phyloP scores from a whole-genome alignment of 257 asterid species.

The Thymus mandschuricus region DNA sequence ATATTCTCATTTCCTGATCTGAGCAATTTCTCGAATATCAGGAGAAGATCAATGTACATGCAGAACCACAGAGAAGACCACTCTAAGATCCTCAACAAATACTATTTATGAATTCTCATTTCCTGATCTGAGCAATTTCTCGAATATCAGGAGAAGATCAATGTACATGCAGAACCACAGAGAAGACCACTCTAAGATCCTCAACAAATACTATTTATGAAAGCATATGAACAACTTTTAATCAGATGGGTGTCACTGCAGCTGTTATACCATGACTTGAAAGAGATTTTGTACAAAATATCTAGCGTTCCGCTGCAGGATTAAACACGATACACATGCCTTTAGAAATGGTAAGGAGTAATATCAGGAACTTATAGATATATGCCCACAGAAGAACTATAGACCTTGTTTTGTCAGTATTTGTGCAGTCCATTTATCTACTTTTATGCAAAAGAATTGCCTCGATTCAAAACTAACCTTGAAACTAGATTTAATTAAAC shows the following conservation, averaged over 20 bases:
- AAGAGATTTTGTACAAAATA: constrained; percentile 5
- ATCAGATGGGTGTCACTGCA: neutral
- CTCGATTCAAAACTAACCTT: neutral
- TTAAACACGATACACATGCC: neutral
- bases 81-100: constrained; percentile 36
- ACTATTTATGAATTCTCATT: constrained; percentile 23
- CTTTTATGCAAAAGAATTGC: constrained; percentile 5
- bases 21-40: constrained; percentile 29
- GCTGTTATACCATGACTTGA: neutral
- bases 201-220: constrained; percentile 22
- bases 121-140: constrained; percentile 27
- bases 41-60: constrained; percentile 25
- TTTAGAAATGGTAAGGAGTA: neutral
- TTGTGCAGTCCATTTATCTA: neutral
- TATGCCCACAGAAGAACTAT: neutral
- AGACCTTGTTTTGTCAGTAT: neutral
- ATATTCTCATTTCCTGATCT: constrained; percentile 12
- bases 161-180: constrained; percentile 27
- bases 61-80: constrained; percentile 35
- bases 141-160: constrained; percentile 28
- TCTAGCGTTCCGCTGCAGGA: neutral
- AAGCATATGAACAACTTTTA: constrained; percentile 6
- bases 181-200: constrained; percentile 42
- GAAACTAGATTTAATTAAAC: neutral
- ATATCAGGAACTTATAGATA: neutral